Conservation (phyloP, 306 rosid species). For the Gynostemma pentaphyllum region DNA sequence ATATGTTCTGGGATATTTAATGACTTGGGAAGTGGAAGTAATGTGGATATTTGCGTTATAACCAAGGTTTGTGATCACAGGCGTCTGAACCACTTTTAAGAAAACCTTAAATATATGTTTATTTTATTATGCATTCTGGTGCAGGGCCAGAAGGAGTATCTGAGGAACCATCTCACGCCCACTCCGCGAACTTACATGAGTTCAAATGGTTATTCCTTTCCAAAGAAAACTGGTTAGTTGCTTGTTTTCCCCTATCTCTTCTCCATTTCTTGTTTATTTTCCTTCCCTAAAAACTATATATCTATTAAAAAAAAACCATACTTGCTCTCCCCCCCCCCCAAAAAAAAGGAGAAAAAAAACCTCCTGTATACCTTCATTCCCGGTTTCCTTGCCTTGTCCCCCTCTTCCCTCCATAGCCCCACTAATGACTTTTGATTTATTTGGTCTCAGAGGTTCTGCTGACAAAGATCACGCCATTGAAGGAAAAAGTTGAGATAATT, state of each 20-base stretch:
- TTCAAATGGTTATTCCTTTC: slow-evolving; percentile 44
- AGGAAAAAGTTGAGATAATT: slow-evolving; percentile 46
- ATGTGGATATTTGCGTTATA: slow-evolving; percentile 85
- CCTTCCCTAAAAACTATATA: no score
- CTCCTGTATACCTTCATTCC: background rate
- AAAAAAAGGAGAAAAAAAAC: no score
- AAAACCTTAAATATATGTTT: slow-evolving; percentile 5
- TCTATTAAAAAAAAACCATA: no score
- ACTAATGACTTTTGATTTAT: slow-evolving; percentile 11
- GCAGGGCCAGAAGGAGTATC: slow-evolving; percentile 87
- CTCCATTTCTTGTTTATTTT: no score
- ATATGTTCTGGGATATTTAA: slow-evolving; percentile 89
- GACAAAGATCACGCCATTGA: slow-evolving; percentile 70
- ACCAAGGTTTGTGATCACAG: slow-evolving; percentile 58
- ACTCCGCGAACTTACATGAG: slow-evolving; percentile 80
- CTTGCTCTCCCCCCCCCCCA: no score
- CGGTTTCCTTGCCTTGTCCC: background rate
- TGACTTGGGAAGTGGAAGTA: slow-evolving; percentile 97
- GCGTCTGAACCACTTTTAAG: background rate
- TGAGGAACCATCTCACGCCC: slow-evolving; percentile 74
- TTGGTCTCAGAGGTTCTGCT: slow-evolving; percentile 59
- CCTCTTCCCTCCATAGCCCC: background rate
- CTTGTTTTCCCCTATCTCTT: background rate
- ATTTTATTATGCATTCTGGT: background rate
- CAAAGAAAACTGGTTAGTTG: slow-evolving; percentile 75